Base-by-base conservation (phyloP, 306 rosid species). In the Vachellia pachyceras region DNA sequence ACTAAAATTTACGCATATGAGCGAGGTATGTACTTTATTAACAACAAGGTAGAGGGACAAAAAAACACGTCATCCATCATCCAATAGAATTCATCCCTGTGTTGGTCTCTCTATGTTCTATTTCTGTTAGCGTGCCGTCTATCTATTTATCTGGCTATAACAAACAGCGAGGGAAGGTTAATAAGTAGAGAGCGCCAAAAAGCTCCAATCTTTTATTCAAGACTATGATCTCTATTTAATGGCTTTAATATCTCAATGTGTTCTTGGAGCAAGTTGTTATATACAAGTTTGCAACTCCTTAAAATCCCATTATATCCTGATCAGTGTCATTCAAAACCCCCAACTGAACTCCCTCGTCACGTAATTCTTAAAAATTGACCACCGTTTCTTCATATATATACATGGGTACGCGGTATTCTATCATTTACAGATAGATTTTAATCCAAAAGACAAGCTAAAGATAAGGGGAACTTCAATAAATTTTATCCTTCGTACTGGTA, bases 211-310 rank as follows among this genome's bases (percentile, higher is more conserved):
- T 64, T 42, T 44, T 45, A 41, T 69, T 69, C 52, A 41, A 40
- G 45, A 39, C 49, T 44, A 49, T 12, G 52, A 80, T 42, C 29
- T 52, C 55, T 7, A 18, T 0, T 1, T 46, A 77, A 55, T 2
- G 12, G 12, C 10, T 74, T 75, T 22, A 13, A 52, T 25, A 55
- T 63, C 55, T 77, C 45, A 82, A 84, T 71, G 39, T 72, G 78
- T 40, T 82, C 66, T 22, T 3, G n/a, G 50, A 5, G 52, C 75
- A 33, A 45, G 20, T 17, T 72, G 64, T 10, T 35, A 36, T 0
- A 55, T 17, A 25, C 9, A 20, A 77, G 0, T 14, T 54, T 33
- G 55, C 71, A 36, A 36, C 57, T 65, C 64, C 77, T 55, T 46
- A 25, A 83, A 79, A 55, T 76, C 39, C 63, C 55, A 70, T 17